A percentile compares a stretch with the other conserved stretches of the same genome.
Conservation (phyloP, 805 yeast species). For the Hanseniaspora pseudoguilliermondii region DNA sequence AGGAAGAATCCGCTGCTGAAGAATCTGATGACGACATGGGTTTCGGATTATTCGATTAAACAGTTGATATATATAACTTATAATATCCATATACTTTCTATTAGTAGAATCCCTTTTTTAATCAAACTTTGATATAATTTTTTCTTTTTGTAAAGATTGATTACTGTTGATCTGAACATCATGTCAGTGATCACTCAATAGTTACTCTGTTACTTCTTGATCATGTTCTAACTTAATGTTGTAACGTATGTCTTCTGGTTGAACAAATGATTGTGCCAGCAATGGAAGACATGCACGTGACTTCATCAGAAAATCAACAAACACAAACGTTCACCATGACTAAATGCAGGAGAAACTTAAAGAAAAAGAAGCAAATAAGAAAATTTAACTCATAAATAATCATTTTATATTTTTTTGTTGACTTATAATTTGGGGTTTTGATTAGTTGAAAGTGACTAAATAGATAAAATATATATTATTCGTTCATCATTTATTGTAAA, state of each 20-base stretch:
- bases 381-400: background rate
- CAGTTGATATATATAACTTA: constrained; percentile 14
- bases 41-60: constrained; percentile 80
- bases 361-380: too few species aligned
- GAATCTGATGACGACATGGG: constrained; percentile 80
- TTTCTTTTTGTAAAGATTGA: too few species aligned
- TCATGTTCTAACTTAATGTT: too few species aligned
- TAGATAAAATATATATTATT: constrained; percentile 1
- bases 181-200: too few species aligned
- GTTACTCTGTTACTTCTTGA: too few species aligned
- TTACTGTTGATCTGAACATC: too few species aligned
- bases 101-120: background rate
- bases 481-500: background rate
- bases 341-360: too few species aligned
- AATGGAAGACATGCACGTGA: too few species aligned
- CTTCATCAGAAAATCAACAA: too few species aligned
- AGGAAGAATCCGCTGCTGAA: constrained; percentile 48
- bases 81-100: background rate
- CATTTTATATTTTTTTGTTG: background rate
- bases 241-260: too few species aligned
- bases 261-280: too few species aligned
- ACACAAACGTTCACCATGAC: too few species aligned
- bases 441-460: background rate
- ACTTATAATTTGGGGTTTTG: background rate
- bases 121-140: background rate